These are phyloP conservation scores for Mortierella sp. DNA, from an alignment of 371 early-diverging fungal genomes.

Conservation along the genomic window DNA sequence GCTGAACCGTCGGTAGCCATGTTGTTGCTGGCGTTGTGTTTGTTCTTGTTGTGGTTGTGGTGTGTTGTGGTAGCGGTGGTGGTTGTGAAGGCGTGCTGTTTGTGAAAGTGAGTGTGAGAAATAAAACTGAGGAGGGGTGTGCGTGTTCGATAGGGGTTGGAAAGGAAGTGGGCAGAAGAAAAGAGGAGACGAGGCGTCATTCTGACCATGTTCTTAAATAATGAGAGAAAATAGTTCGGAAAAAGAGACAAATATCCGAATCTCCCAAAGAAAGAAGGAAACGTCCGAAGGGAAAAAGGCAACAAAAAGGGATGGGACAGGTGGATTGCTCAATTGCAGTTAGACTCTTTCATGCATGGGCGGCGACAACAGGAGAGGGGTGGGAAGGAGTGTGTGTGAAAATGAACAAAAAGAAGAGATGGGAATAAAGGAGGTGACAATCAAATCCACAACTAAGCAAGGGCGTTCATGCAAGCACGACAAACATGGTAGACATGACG, in stretches of 20 bases:
- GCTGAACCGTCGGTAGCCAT: constrained; percentile 22
- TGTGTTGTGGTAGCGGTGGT: not conserved
- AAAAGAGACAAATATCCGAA: not conserved
- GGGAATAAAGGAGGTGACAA: not conserved
- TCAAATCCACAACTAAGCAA: not conserved
- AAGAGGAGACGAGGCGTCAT: not conserved
- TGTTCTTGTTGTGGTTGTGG: not conserved
- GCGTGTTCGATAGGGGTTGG: not conserved
- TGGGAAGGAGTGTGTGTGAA: not conserved
- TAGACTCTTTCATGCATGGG: not conserved
- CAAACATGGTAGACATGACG: not conserved
- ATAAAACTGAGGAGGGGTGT: not conserved
- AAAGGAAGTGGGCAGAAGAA: not conserved
- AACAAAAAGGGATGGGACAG: not conserved
- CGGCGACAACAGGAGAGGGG: not conserved
- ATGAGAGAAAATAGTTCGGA: not conserved
- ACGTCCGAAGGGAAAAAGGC: not conserved
- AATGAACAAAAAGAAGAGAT: not conserved
- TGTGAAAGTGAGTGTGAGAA: too few relatives aligned
- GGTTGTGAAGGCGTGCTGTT: not conserved
- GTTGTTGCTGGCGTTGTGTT: not conserved
- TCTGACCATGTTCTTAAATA: not conserved
- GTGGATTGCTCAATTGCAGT: not conserved
- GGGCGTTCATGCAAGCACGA: not conserved
- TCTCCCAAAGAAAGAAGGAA: constrained; percentile 7